These are phyloP conservation scores for Chernovozyma sophiae-reginae DNA, from an alignment of 1,139 yeast genomes.

Conservation along the genomic window DNA sequence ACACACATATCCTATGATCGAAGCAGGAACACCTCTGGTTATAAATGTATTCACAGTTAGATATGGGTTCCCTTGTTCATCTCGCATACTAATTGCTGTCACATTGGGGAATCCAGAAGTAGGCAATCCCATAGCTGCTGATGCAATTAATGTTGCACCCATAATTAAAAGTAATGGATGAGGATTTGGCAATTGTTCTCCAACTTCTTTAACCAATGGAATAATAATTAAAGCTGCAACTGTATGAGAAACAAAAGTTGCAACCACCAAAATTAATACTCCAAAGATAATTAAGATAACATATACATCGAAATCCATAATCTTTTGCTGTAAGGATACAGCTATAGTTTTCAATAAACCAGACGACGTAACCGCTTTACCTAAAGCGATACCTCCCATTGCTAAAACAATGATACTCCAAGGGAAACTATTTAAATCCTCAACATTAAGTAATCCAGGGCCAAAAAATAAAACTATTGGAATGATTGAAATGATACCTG, in stretches of 20 bases:
- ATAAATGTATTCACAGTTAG: conserved; percentile 79
- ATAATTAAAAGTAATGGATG: conserved; percentile 73
- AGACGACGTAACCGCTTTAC: conserved; percentile 85
- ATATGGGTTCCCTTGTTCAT: conserved; percentile 84
- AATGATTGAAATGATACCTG: conserved; percentile 83
- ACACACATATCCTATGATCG: conserved; percentile 63
- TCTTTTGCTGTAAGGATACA: conserved; percentile 52
- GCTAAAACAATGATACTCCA: conserved; percentile 94
- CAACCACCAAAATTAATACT: conserved; percentile 69
- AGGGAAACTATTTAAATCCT: conserved; percentile 87
- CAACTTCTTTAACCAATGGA: conserved; percentile 85
- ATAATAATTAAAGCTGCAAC: conserved; percentile 90
- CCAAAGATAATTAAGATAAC: conserved; percentile 75
- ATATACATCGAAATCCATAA: conserved; percentile 61
- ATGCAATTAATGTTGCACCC: conserved; percentile 80
- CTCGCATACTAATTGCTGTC: conserved; percentile 88
- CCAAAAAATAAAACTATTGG: conserved; percentile 87
- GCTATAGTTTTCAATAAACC: conserved; percentile 84
- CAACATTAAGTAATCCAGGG: conserved; percentile 74
- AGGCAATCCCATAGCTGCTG: conserved; percentile 94
- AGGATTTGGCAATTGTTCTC: conserved; percentile 65
- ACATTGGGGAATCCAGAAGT: conserved; percentile 97
- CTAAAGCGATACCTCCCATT: conserved; percentile 94
- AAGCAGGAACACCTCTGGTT: conserved; percentile 83
- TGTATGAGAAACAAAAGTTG: conserved; percentile 92